Conservation (phyloP, 2,329 filamentous ascomycete species). For the Talaromyces islandicus region DNA sequence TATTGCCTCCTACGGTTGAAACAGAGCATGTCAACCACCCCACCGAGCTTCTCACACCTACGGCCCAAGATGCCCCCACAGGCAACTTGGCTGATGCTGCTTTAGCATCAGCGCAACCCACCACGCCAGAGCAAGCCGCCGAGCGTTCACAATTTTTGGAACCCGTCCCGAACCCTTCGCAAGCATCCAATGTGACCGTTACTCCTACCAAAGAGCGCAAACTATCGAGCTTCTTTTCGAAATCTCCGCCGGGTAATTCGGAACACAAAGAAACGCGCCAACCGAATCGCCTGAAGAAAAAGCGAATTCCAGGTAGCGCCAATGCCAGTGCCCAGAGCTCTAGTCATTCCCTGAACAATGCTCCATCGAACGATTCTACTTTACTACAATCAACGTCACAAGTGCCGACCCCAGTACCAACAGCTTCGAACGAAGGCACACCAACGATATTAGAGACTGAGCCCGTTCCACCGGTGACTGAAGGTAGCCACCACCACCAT, state of each 20-base stretch:
- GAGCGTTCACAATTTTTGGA: slow-evolving; percentile 21
- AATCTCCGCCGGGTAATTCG: slow-evolving; percentile 58
- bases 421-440: slow-evolving; percentile 15
- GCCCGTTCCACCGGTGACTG: slow-evolving; percentile 8
- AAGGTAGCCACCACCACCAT: slow-evolving; percentile 24
- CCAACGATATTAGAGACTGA: slow-evolving; percentile 4
- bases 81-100: slow-evolving; percentile 7
- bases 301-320: slow-evolving; percentile 65
- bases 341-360: slow-evolving; percentile 62
- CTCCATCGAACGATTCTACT: slow-evolving; percentile 33
- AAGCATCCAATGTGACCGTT: slow-evolving; percentile 24
- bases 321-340: slow-evolving; percentile 91
- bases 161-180: slow-evolving; percentile 38
- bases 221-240: slow-evolving; percentile 61
- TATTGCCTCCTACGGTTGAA: slow-evolving; percentile 23
- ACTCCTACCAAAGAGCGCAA: slow-evolving; percentile 62
- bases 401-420: slow-evolving; percentile 19
- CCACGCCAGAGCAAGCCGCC: slow-evolving; percentile 1
- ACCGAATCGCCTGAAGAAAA: slow-evolving; percentile 90
- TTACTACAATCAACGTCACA: slow-evolving; percentile 26
- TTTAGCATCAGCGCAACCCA: slow-evolving; percentile 10
- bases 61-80: background rate
- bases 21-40: slow-evolving; percentile 11
- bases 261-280: slow-evolving; percentile 58
- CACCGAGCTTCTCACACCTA: background rate